These are phyloP conservation scores for Orbilia brochopaga DNA, from an alignment of 2,329 filamentous ascomycete species.

Conservation along the genomic window DNA sequence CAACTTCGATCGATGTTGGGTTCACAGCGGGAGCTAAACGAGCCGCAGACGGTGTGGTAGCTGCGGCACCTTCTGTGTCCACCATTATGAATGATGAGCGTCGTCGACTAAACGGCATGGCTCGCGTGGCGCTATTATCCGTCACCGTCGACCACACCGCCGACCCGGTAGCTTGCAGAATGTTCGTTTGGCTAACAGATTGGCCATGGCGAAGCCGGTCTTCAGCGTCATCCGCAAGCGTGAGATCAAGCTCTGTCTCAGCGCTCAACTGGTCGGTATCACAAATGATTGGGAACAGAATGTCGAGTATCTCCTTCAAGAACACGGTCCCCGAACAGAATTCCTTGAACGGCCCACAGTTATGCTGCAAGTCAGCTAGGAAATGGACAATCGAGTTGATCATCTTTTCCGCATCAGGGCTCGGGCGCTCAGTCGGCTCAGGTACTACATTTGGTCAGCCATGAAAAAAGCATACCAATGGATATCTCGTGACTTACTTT, in stretches of 20 bases:
- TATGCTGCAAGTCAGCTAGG: conserved; percentile 76
- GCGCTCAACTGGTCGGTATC: conserved; percentile 82
- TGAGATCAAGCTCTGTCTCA: conserved; percentile 83
- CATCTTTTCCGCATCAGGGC: conserved; percentile 67
- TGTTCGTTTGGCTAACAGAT: conserved; percentile 61
- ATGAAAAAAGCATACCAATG: not conserved
- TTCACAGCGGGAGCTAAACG: conserved; percentile 49
- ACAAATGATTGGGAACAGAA: conserved; percentile 85
- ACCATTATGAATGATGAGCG: conserved; percentile 92
- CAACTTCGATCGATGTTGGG: conserved; percentile 61
- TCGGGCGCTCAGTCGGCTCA: conserved; percentile 29
- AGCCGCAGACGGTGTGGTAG: conserved; percentile 38
- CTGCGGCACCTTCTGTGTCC: conserved; percentile 27
- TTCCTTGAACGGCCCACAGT: conserved; percentile 78
- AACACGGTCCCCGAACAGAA: conserved; percentile 82
- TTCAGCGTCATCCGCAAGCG: conserved; percentile 75
- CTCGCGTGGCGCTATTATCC: conserved; percentile 39
- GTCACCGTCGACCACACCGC: conserved; percentile 49
- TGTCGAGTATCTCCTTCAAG: conserved; percentile 75
- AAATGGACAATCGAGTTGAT: conserved; percentile 80
- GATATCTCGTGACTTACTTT: conserved; percentile 48
- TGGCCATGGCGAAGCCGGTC: conserved; percentile 65
- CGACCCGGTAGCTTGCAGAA: conserved; percentile 49
- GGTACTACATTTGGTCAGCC: conserved; percentile 24
- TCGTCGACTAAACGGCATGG: conserved; percentile 60